These are phyloP conservation scores for Penicillium pulvis DNA, from an alignment of 495 filamentous ascomycete genomes.

Conservation along the genomic window DNA sequence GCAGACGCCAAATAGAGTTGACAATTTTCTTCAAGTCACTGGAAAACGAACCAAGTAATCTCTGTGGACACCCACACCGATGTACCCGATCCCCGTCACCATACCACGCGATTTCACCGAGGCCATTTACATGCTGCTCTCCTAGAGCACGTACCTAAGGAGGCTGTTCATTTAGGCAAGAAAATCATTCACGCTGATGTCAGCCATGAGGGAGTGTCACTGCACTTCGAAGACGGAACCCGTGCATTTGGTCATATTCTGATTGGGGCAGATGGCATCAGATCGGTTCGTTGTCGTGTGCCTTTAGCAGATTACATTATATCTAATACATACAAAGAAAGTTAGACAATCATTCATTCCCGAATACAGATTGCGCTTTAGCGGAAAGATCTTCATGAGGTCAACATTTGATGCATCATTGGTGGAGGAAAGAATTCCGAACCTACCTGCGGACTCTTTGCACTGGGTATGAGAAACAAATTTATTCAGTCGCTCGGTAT, in stretches of 20 bases:
- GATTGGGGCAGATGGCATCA: conserved; percentile 40
- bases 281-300: conserved; percentile 26
- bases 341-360: conserved; percentile 41
- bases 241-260: conserved; percentile 31
- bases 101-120: conserved; percentile 49
- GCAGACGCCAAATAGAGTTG: background rate
- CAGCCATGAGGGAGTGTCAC: conserved; percentile 17
- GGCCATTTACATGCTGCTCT: conserved; percentile 50
- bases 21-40: conserved; percentile 21
- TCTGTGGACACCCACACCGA: conserved; percentile 39
- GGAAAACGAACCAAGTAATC: conserved; percentile 50
- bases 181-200: conserved; percentile 20
- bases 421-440: conserved; percentile 38
- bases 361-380: conserved; percentile 42
- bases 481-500: background rate
- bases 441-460: conserved; percentile 46
- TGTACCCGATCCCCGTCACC: conserved; percentile 42
- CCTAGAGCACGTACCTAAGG: conserved; percentile 39
- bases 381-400: conserved; percentile 48
- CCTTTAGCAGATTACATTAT: background rate
- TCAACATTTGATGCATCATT: conserved; percentile 46
- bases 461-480: conserved; percentile 36
- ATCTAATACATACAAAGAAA: conserved; percentile 16
- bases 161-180: conserved; percentile 31
- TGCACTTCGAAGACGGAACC: conserved; percentile 37